A percentile compares a stretch with the other conserved stretches of the same genome.
Conservation (phyloP, 2,329 filamentous ascomycete species). For the Alternaria metachromatica region DNA sequence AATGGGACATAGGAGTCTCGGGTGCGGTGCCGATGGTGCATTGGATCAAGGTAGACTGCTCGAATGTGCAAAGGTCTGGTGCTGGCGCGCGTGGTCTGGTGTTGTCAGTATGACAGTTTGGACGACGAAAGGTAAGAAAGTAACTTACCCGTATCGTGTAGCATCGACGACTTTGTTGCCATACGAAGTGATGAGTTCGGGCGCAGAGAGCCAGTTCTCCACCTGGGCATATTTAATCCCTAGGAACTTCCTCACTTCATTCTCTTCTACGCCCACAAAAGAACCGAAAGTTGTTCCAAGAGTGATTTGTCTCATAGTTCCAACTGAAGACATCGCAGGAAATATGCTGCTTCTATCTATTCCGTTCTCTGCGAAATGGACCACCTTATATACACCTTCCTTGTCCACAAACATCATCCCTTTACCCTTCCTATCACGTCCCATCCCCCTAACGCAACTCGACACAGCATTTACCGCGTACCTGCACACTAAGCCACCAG, state of each 20-base stretch:
- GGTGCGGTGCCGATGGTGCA: slow-evolving; percentile 15
- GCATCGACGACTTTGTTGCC: slow-evolving; percentile 29
- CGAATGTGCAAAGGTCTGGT: slow-evolving; percentile 22
- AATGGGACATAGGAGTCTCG: slow-evolving; percentile 50
- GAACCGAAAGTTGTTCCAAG: slow-evolving; percentile 15
- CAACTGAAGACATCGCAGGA: not conserved
- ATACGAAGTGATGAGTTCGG: slow-evolving; percentile 33
- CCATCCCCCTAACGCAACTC: not conserved
- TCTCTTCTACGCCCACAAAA: slow-evolving; percentile 15
- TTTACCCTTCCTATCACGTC: not conserved
- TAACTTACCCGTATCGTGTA: slow-evolving; percentile 36
- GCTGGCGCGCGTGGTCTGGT: slow-evolving; percentile 25
- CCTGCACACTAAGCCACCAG: not conserved
- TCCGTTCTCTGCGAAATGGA: no score
- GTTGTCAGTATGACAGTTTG: not conserved
- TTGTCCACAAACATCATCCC: no score
- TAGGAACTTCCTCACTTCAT: slow-evolving; percentile 34
- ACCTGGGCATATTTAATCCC: slow-evolving; percentile 46
- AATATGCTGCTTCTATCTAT: no score
- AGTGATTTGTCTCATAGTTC: not conserved
- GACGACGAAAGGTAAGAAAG: not conserved
- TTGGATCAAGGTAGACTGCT: slow-evolving; percentile 31
- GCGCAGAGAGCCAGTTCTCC: slow-evolving; percentile 37
- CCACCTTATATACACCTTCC: no score
- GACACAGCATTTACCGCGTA: not conserved